Base-by-base conservation (phyloP, 495 filamentous ascomycete species). In the Penicillium angulare region DNA sequence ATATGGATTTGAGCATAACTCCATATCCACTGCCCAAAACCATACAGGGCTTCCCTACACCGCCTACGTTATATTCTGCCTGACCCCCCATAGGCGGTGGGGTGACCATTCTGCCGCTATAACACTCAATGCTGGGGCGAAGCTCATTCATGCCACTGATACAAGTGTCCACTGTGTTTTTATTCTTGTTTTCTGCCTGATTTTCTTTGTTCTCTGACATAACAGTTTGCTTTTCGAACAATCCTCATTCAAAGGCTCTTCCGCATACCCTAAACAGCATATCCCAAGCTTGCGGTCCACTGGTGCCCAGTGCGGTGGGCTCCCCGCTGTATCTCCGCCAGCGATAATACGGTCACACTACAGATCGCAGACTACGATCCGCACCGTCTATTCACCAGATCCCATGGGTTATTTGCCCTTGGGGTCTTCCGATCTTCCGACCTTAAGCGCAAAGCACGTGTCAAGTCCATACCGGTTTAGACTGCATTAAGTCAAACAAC, bases 251-350 rank as follows among this genome's bases (percentile, higher is more conserved):
- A 13, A n/a, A 41, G 16, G 22, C 38, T 13, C 38, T 41, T 41
- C 6, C 38, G 12, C 7, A 22, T 9, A 17, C 10, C 1, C 18
- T 22, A 18, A 7, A 18, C 12, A 20, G 15, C 16, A 21, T 22
- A 15, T 21, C 40, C 23, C 43, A 50, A 61, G 55, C 55, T 59
- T 57, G 44, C 53, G 47, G 50, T 48, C 44, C 43, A 33, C 59
- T 57, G 48, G 32, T 53, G 55, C 55, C 59, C 49, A 53, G 53
- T 55, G 47, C 46, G 52, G 54, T 52, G 52, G 60, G 57, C 60
- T 64, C 63, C 63, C 63, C 63, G 63, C 63, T 53, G 53, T 53
- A 47, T 51, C 56, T 56, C 54, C 57, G 54, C 57, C 38, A 47
- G 41, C 52, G 33, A 50, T 36, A 42, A 49, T 53, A 18, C 42